Percentiles rank a stretch among this genome's conserved stretches.
These are phyloP conservation scores for Morella rubra DNA, from an alignment of 306 rosid genomes.

Conservation along the genomic window DNA sequence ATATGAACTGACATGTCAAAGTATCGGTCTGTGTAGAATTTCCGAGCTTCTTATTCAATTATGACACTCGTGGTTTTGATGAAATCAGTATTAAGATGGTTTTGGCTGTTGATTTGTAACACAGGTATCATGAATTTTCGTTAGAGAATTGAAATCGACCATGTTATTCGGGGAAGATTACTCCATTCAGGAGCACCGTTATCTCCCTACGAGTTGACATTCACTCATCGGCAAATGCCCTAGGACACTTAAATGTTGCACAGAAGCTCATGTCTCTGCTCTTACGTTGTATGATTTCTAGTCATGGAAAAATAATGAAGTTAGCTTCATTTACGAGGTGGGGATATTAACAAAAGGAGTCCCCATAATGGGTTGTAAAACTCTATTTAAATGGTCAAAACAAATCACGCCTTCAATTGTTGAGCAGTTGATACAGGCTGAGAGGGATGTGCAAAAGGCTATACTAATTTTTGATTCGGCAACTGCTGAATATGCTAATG, in stretches of 20 bases:
- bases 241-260: neutral
- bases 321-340: neutral
- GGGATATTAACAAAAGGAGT: conserved; percentile 8
- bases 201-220: neutral
- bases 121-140: neutral
- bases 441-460: conserved; percentile 63
- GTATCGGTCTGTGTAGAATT: neutral
- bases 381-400: conserved; percentile 71
- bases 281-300: neutral
- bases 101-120: neutral
- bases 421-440: conserved; percentile 64
- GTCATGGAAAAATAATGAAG: neutral
- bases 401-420: conserved; percentile 56
- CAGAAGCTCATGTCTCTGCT: neutral
- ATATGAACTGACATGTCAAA: neutral
- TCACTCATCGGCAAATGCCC: neutral
- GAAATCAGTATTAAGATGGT: neutral
- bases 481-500: conserved; percentile 74
- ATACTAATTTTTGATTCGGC: conserved; percentile 67
- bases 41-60: neutral
- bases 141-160: neutral
- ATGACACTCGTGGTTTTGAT: neutral
- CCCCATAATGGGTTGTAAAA: conserved; percentile 55
- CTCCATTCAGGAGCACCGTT: neutral
- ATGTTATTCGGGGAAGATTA: neutral